These are phyloP conservation scores for Didymella sp. DNA, from an alignment of 2,329 filamentous ascomycete species.

Conservation along the genomic window DNA sequence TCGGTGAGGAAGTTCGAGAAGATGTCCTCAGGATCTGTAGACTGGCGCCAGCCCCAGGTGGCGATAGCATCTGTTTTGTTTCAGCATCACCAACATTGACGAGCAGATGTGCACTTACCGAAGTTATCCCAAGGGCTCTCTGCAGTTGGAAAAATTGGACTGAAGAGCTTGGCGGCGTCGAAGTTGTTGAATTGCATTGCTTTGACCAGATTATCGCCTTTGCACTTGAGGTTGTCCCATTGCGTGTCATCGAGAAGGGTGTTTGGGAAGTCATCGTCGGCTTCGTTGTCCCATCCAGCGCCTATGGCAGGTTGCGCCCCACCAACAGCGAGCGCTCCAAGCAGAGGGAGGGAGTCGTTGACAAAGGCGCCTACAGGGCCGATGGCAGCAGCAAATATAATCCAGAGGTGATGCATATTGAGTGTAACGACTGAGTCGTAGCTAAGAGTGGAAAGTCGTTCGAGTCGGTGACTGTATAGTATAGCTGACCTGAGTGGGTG, in stretches of 20 bases:
- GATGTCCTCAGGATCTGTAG: neutral
- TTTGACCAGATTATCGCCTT: neutral
- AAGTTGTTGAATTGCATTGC: neutral
- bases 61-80: neutral
- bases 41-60: neutral
- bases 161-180: neutral
- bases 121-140: neutral
- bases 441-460: neutral
- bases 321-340: neutral
- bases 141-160: neutral
- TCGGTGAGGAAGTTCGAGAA: neutral
- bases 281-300: neutral
- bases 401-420: neutral
- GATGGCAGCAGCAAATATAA: neutral
- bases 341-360: neutral
- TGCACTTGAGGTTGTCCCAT: neutral
- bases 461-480: neutral
- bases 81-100: neutral
- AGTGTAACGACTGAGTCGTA: neutral
- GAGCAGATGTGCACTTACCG: neutral
- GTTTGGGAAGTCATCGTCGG: neutral
- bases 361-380: neutral
- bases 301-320: neutral
- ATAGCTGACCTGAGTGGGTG: neutral
- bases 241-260: neutral